Evolutionary conservation across 1,139 yeast species (phyloP).

Genomic region (Geotrichum aggregatum): DNA sequence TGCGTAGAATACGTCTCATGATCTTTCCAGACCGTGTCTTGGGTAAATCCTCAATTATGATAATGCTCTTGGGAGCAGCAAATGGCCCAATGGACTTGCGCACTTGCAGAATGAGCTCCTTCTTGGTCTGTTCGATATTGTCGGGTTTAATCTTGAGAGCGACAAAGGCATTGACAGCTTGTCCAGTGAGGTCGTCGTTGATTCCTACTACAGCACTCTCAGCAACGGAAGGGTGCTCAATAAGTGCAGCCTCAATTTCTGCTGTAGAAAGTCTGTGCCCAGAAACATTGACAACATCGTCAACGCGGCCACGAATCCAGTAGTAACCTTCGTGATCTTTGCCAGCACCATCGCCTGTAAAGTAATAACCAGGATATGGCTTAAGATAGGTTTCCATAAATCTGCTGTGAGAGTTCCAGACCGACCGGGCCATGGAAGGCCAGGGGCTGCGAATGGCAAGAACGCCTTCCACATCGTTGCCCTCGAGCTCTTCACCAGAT

Average conservation of each 20-base stretch:
- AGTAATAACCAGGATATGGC: constrained; percentile 88
- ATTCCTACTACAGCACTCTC: constrained; percentile 91
- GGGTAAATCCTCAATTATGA: constrained; percentile 79
- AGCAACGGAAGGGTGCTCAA: constrained; percentile 67
- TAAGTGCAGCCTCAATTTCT: constrained; percentile 82
- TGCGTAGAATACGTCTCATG: constrained; percentile 90
- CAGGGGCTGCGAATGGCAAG: constrained; percentile 75
- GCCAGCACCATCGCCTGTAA: constrained; percentile 95
- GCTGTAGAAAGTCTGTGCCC: constrained; percentile 92
- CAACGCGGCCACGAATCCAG: constrained; percentile 95
- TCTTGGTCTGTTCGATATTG: constrained; percentile 57
- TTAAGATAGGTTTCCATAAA: constrained; percentile 82
- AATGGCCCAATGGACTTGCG: constrained; percentile 88
- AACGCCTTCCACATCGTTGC: constrained; percentile 88
- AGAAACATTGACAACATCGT: constrained; percentile 87
- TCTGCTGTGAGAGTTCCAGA: constrained; percentile 77
- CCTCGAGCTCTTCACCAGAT: constrained; percentile 67
- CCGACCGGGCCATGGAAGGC: constrained; percentile 94
- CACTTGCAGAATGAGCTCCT: constrained; percentile 70
- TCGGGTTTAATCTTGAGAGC: constrained; percentile 55
- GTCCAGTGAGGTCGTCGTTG: constrained; percentile 84
- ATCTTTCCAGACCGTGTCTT: constrained; percentile 93
- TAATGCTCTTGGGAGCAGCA: constrained; percentile 85
- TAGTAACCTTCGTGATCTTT: constrained; percentile 90
- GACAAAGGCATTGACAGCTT: constrained; percentile 84